Evolutionary conservation across 805 yeast genomes (phyloP).

Genomic region (Nakazawaea wickerhamii): DNA sequence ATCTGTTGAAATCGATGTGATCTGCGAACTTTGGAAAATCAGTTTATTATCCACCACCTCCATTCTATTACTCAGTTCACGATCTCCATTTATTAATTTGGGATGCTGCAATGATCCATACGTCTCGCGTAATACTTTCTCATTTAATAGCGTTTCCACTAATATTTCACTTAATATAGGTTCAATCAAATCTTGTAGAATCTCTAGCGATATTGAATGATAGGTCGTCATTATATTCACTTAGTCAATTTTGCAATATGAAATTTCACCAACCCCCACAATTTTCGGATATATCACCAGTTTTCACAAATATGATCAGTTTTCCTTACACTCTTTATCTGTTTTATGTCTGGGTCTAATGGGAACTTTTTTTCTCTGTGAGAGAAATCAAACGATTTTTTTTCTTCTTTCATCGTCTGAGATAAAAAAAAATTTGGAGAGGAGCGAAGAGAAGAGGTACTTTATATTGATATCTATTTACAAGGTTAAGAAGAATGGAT

Average conservation of each 20-base stretch:
- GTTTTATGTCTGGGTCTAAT: background rate
- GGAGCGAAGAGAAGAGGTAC: background rate
- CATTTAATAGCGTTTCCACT: constrained; percentile 24
- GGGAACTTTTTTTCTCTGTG: constrained; percentile 3
- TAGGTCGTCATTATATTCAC: constrained; percentile 21
- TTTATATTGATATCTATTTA: too few relatives aligned
- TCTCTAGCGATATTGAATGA: constrained; percentile 24
- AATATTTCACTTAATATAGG: constrained; percentile 30
- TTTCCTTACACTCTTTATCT: background rate
- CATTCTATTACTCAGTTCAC: constrained; percentile 22
- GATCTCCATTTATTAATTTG: constrained; percentile 23
- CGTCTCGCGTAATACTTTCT: constrained; percentile 23
- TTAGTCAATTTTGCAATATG: constrained; percentile 3
- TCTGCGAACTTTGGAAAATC: background rate
- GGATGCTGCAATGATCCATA: constrained; percentile 27
- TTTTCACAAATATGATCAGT: too few relatives aligned
- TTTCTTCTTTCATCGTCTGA: background rate
- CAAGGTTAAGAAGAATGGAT: too few relatives aligned
- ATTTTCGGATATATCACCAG: too few relatives aligned
- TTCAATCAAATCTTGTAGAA: constrained; percentile 27
- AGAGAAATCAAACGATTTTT: background rate
- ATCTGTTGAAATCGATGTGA: background rate
- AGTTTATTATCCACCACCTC: constrained; percentile 22
- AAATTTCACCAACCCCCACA: too few relatives aligned
- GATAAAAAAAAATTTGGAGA: constrained; percentile 1